phyloP scores from a whole-genome alignment of 2,329 filamentous ascomycete genomes.

The Phaeophleospora eucalypticola region DNA sequence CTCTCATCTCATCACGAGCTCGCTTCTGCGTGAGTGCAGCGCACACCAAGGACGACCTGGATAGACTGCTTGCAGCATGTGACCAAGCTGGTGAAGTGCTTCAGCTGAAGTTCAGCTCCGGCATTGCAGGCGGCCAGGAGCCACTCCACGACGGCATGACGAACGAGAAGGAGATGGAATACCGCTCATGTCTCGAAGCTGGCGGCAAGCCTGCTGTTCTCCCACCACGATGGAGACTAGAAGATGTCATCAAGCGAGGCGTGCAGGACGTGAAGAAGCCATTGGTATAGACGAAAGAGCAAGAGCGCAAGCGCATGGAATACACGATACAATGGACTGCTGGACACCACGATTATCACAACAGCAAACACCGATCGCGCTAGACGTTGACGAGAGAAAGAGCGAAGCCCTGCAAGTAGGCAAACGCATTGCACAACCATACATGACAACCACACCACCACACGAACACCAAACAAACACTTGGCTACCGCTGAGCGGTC shows the following conservation, averaged over 20 bases:
- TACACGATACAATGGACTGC: not conserved
- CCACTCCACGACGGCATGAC: constrained; percentile 68
- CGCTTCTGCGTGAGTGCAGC: constrained; percentile 94
- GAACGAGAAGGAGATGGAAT: constrained; percentile 67
- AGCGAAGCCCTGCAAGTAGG: no score
- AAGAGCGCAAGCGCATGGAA: not conserved
- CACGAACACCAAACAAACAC: no score
- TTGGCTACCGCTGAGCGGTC: no score
- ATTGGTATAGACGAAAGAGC: constrained; percentile 37
- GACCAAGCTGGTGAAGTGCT: constrained; percentile 89
- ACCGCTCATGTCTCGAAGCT: constrained; percentile 47
- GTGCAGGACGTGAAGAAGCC: constrained; percentile 71
- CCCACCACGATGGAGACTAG: constrained; percentile 73
- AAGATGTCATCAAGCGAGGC: constrained; percentile 69
- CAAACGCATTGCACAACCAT: not conserved
- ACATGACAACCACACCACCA: no score
- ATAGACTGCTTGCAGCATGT: constrained; percentile 81
- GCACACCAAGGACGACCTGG: constrained; percentile 97
- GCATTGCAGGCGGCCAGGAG: constrained; percentile 81
- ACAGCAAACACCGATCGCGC: no score
- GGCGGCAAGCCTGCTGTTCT: constrained; percentile 48
- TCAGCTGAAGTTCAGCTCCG: constrained; percentile 95
- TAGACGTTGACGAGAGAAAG: not conserved
- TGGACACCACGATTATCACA: not conserved
- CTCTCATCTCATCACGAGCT: constrained; percentile 87